These are phyloP conservation scores for Oryza meyeriana DNA, from an alignment of 176 grass and related monocot species.

Conservation along the genomic window DNA sequence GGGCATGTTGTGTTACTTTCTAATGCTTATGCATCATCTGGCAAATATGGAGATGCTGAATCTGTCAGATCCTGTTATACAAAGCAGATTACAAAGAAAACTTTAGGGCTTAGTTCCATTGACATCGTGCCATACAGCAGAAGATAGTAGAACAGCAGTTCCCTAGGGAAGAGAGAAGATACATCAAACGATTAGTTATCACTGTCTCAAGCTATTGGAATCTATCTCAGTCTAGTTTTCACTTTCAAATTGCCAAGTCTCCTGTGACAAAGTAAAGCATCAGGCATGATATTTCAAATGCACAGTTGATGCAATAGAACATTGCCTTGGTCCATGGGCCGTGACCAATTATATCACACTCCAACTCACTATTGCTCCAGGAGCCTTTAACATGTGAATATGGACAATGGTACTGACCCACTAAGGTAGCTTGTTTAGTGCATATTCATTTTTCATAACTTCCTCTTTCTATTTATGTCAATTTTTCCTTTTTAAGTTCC, in stretches of 20 bases:
- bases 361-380: conserved; percentile 11
- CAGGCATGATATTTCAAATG: background rate
- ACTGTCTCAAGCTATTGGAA: conserved; percentile 9
- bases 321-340: background rate
- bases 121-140: conserved; percentile 23
- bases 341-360: background rate
- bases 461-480: background rate
- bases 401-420: conserved; percentile 20
- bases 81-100: conserved; percentile 39
- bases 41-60: conserved; percentile 54
- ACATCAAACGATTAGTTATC: background rate
- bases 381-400: conserved; percentile 1
- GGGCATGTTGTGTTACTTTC: conserved; percentile 67
- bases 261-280: conserved; percentile 4
- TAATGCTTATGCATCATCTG: conserved; percentile 63
- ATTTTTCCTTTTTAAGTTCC: background rate
- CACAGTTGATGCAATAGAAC: conserved; percentile 10
- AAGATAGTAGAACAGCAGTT: conserved; percentile 21
- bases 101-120: conserved; percentile 55
- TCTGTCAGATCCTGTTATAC: conserved; percentile 54
- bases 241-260: conserved; percentile 18
- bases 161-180: conserved; percentile 11
- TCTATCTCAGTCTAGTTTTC: conserved; percentile 17
- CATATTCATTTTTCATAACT: background rate
- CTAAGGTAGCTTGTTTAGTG: conserved; percentile 11